Base-by-base conservation (phyloP, 306 rosid species). In the Mimosa pudica region DNA sequence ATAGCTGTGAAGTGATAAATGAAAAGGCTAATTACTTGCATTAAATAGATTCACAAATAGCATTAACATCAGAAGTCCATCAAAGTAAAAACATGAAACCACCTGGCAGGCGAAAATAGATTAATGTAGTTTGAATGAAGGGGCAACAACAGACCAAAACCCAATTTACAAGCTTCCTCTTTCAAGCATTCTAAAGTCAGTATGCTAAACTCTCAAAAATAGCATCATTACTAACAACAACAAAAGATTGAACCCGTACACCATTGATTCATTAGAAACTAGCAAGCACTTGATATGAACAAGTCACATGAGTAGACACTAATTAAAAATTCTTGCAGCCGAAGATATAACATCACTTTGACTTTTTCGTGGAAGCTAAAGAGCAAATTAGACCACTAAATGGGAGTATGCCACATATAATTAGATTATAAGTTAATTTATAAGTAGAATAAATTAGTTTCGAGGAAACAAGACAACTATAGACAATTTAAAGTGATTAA, bases 91-190 rank as follows among this genome's bases (percentile, higher is more conserved):
- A 73, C 18, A 73, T 42, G 46, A 65, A 18, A 69, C 30, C 55
- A 63, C 47, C 68, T 63, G 42, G 17, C 16, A 42, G 68, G 33
- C 33, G 16, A 41, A 80, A 42, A 10, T 17, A 74, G 42, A 16
- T 24, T 24, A 0, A 24, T 74, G 13, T 7, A 38, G 77, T 58
- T 57, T n/a, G 57, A 16, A 68, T n/a, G 38, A 41, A 57, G 10
- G 13, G 35, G 10, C 32, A 36, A 18, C 32, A 52, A 20, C 57
- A 35, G 64, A 18, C 61, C 69, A 36, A 67, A 10, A 69, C 24
- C 75, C 54, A 10, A 55, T 30, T 30, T 66, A 58, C 38, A 75
- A 68, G 58, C 55, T 47, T 69, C 48, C 71, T 75, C 46, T 45
- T 16, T n/a, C 14, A 20, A 17, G 35, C 20, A 13, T 38, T 3